phyloP scores from a whole-genome alignment of 495 filamentous ascomycete genomes.

The Cladorrhinum samala region DNA sequence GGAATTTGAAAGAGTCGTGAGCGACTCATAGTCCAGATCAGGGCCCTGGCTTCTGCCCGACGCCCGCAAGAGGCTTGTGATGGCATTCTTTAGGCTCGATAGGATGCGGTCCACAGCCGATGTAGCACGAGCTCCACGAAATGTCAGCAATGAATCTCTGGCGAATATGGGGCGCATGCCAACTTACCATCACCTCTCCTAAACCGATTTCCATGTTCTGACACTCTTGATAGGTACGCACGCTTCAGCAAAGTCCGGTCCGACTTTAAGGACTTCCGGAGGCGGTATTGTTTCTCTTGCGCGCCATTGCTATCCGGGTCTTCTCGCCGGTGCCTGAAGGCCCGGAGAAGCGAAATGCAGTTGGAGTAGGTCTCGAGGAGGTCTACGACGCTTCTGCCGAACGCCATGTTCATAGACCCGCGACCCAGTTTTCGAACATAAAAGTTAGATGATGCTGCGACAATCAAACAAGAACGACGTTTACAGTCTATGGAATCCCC shows the following conservation, averaged over 20 bases:
- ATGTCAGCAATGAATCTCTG: constrained; percentile 3
- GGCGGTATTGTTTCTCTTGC: constrained; percentile 29
- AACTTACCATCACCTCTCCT: constrained; percentile 31
- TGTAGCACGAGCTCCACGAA: constrained; percentile 20
- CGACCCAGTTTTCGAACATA: too few relatives aligned
- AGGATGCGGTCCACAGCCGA: constrained; percentile 26
- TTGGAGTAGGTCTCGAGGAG: constrained; percentile 32
- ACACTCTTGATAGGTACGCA: constrained; percentile 23
- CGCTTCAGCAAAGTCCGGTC: constrained; percentile 27
- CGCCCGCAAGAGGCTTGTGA: constrained; percentile 20
- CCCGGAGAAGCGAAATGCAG: constrained; percentile 30
- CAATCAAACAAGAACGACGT: not conserved
- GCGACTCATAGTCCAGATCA: constrained; percentile 30
- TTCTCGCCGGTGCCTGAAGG: constrained; percentile 12
- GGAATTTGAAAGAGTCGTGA: constrained; percentile 30
- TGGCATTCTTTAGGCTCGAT: constrained; percentile 21
- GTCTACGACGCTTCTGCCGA: constrained; percentile 24
- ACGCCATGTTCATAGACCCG: constrained; percentile 17
- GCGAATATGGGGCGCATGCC: not conserved
- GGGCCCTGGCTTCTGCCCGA: constrained; percentile 18
- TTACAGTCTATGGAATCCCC: too few relatives aligned
- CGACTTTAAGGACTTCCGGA: constrained; percentile 25
- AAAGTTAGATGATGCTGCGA: not conserved
- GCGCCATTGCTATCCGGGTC: constrained; percentile 12
- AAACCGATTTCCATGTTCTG: constrained; percentile 19